phyloP scores from a whole-genome alignment of 805 yeast species.

The Lachancea quebecensis region DNA sequence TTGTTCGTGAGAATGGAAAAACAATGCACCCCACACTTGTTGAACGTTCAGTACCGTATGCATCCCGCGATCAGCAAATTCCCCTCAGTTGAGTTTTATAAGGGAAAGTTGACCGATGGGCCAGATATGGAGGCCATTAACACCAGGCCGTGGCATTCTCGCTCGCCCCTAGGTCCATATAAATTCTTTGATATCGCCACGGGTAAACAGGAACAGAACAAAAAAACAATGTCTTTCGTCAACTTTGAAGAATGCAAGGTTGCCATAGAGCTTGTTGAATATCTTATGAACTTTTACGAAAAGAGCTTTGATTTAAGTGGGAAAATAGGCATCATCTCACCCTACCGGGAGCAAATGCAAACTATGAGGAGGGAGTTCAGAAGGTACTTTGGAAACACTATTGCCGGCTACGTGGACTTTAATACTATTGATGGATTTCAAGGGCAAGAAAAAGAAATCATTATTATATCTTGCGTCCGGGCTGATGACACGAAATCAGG shows the following conservation, averaged over 20 bases:
- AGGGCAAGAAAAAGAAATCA: slow-evolving; percentile 94
- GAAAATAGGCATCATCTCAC: slow-evolving; percentile 84
- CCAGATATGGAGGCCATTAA: slow-evolving; percentile 57
- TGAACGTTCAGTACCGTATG: slow-evolving; percentile 96
- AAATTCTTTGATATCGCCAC: slow-evolving; percentile 62
- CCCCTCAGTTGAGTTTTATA: slow-evolving; percentile 80
- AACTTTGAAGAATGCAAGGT: slow-evolving; percentile 67
- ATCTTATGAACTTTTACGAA: slow-evolving; percentile 44
- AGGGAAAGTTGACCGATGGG: slow-evolving; percentile 70
- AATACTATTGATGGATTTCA: slow-evolving; percentile 97
- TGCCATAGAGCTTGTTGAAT: slow-evolving; percentile 59
- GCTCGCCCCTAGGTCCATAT: slow-evolving; percentile 60
- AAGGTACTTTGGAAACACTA: slow-evolving; percentile 52
- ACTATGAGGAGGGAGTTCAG: slow-evolving; percentile 51
- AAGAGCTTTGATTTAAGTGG: slow-evolving; percentile 48
- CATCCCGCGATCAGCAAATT: slow-evolving; percentile 85
- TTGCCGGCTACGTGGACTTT: slow-evolving; percentile 67
- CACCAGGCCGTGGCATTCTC: slow-evolving; percentile 67
- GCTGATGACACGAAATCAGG: slow-evolving; percentile 53
- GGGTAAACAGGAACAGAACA: slow-evolving; percentile 60
- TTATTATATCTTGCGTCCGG: slow-evolving; percentile 91
- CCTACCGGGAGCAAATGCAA: slow-evolving; percentile 82
- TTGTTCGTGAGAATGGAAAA: slow-evolving; percentile 90
- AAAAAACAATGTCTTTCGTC: slow-evolving; percentile 59
- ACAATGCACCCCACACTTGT: slow-evolving; percentile 50